These are phyloP conservation scores for Ustilago shanxiensis DNA, from an alignment of 1,284 basidiomycete species.

Conservation along the genomic window DNA sequence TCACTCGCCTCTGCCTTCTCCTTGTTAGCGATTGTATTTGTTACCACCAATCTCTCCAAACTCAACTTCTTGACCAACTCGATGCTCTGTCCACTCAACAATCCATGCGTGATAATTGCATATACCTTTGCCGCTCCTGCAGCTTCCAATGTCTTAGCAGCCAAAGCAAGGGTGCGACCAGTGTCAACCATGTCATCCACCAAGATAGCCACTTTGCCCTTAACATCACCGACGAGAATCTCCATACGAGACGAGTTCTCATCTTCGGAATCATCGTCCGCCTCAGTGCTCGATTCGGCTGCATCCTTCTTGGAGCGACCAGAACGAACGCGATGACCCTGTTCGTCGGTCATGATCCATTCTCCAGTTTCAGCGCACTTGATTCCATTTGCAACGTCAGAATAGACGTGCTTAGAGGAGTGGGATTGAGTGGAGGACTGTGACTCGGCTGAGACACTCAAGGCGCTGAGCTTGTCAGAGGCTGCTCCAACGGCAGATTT, in stretches of 20 bases:
- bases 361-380: constrained; percentile 70
- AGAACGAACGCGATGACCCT: constrained; percentile 58
- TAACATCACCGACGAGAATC: constrained; percentile 95
- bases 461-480: constrained; percentile 43
- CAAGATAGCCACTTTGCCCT: constrained; percentile 87
- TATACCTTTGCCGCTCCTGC: constrained; percentile 90
- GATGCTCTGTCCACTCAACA: constrained; percentile 88
- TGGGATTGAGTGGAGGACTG: constrained; percentile 19
- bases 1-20: constrained; percentile 72
- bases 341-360: constrained; percentile 67
- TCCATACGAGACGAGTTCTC: constrained; percentile 79
- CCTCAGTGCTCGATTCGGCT: constrained; percentile 23
- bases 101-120: constrained; percentile 90
- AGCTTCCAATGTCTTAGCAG: constrained; percentile 85
- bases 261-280: constrained; percentile 57
- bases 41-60: constrained; percentile 88
- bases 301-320: constrained; percentile 47
- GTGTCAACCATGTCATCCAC: constrained; percentile 99
- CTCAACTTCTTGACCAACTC: constrained; percentile 82
- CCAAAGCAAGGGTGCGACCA: constrained; percentile 86
- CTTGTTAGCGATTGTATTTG: constrained; percentile 81
- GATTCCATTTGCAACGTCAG: constrained; percentile 68
- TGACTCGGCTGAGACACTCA: constrained; percentile 40
- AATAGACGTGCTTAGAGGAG: constrained; percentile 42
- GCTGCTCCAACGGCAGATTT: constrained; percentile 28